Evolutionary conservation across 805 yeast genomes (phyloP).

Genomic region (Wickerhamiella spandovensis): DNA sequence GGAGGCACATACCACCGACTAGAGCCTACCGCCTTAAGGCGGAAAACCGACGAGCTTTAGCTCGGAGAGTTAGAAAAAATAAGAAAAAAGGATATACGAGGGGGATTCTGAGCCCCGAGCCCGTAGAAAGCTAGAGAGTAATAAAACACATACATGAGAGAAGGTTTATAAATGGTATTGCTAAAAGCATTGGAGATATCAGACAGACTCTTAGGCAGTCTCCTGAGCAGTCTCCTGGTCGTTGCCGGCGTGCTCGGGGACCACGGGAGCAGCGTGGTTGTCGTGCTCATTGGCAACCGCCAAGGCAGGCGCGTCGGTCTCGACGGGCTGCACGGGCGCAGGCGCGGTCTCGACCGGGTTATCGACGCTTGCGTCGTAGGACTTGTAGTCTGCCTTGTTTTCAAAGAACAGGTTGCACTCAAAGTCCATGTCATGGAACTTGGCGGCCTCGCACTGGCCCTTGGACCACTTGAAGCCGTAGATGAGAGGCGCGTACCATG

Average conservation of each 20-base stretch:
- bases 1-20: no score
- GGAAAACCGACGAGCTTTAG: no score
- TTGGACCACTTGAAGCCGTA: slow-evolving; percentile 76
- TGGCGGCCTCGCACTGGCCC: slow-evolving; percentile 46
- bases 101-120: no score
- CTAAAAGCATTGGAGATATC: background rate
- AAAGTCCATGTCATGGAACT: slow-evolving; percentile 75
- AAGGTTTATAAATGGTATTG: background rate
- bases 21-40: no score
- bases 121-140: background rate
- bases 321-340: background rate
- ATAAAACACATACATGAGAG: background rate
- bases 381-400: slow-evolving; percentile 18
- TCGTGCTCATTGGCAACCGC: background rate
- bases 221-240: background rate
- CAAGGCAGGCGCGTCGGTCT: background rate
- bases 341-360: background rate
- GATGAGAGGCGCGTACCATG: slow-evolving; percentile 53
- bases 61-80: no score
- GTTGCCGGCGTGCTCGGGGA: background rate
- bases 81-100: no score
- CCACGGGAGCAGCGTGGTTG: background rate
- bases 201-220: background rate
- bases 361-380: slow-evolving; percentile 6
- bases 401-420: slow-evolving; percentile 50